A percentile compares a stretch with the other conserved stretches of the same genome.
Evolutionary conservation across 2,329 filamentous ascomycete species (phyloP).

Genomic region (Tolypocladium nubicola): DNA sequence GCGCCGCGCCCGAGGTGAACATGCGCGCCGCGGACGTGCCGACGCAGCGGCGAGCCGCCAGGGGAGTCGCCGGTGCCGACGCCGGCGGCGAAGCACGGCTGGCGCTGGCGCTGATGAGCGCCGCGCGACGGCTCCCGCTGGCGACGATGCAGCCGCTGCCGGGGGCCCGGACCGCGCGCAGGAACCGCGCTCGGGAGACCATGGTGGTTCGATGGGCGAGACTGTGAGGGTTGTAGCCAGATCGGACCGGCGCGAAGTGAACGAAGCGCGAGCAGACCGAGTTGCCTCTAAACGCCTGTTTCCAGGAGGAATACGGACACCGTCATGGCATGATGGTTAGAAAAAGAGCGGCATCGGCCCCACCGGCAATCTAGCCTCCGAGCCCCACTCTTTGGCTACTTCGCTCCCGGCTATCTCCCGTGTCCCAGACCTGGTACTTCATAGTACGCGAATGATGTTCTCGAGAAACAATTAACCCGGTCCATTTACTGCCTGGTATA

Average conservation of each 20-base stretch:
- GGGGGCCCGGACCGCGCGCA: conserved; percentile 7
- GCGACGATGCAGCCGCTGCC: conserved; percentile 1
- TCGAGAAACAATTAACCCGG: background rate
- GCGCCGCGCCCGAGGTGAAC: conserved; percentile 12
- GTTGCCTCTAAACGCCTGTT: background rate
- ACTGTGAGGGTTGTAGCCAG: background rate
- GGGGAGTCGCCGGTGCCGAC: background rate
- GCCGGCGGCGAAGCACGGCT: background rate
- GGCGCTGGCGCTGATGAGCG: background rate
- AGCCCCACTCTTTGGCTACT: background rate
- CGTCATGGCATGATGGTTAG: background rate
- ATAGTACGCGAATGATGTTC: background rate
- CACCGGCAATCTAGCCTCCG: background rate
- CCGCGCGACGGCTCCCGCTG: background rate
- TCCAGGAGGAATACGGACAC: background rate
- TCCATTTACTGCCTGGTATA: background rate
- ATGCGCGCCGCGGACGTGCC: conserved; percentile 18
- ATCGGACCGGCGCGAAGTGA: background rate
- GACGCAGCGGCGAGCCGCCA: conserved; percentile 8
- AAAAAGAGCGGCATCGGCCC: background rate
- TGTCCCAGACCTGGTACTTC: background rate
- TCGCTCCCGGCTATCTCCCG: background rate
- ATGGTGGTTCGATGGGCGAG: conserved; percentile 3
- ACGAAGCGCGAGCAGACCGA: background rate
- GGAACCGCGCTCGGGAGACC: conserved; percentile 8